A percentile compares a stretch with the other conserved stretches of the same genome.
Conservation (phyloP, 2,329 filamentous ascomycete genomes). For the Botrytis porri region DNA sequence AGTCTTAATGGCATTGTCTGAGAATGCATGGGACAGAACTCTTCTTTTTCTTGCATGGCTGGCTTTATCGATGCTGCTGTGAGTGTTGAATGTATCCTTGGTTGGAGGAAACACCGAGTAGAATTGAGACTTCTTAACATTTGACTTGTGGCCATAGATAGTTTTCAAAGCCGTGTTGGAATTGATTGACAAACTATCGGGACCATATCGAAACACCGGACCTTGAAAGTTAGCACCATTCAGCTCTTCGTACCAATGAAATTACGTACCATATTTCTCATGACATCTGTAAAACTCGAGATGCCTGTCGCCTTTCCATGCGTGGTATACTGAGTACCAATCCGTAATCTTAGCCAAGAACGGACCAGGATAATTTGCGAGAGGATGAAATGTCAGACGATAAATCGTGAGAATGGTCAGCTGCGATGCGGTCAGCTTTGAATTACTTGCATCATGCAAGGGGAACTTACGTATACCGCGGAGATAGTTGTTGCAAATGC, state of each 20-base stretch:
- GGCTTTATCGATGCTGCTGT: constrained; percentile 67
- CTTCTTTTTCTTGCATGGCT: constrained; percentile 67
- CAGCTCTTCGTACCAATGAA: not conserved
- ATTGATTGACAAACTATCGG: constrained; percentile 77
- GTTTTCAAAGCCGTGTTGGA: constrained; percentile 63
- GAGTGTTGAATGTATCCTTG: constrained; percentile 62
- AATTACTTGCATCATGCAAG: not conserved
- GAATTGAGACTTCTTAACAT: constrained; percentile 67
- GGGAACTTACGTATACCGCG: constrained; percentile 15
- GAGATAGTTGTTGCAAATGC: not conserved
- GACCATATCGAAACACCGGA: constrained; percentile 68
- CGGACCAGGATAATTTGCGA: constrained; percentile 40
- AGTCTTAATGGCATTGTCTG: constrained; percentile 34
- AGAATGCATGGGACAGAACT: constrained; percentile 64
- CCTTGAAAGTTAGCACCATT: constrained; percentile 42
- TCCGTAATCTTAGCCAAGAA: constrained; percentile 39
- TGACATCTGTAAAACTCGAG: constrained; percentile 39
- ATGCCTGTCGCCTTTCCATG: constrained; percentile 40
- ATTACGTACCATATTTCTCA: constrained; percentile 39
- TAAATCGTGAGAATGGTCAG: constrained; percentile 41
- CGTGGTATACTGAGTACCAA: constrained; percentile 38
- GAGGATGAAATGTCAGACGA: constrained; percentile 36
- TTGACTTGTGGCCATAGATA: constrained; percentile 62
- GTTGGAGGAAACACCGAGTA: constrained; percentile 72
- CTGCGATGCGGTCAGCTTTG: constrained; percentile 8